Conservation (phyloP, 176 grass and related monocot genomes). For the Pharus latifolius region DNA sequence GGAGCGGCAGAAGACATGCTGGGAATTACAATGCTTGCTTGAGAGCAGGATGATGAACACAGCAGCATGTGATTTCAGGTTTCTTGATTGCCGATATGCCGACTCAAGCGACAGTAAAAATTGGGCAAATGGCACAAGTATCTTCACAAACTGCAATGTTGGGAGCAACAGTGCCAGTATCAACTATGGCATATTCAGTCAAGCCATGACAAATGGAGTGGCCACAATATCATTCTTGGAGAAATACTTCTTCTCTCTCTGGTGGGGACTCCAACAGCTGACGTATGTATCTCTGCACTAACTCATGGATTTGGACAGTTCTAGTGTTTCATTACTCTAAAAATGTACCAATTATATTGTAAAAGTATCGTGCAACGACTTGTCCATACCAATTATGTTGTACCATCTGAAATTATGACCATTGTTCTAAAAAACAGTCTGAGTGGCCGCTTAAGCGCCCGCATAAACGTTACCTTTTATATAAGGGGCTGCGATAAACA, state of each 20-base stretch:
- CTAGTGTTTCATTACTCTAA: neutral
- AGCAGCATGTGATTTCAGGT: constrained; percentile 16
- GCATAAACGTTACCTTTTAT: no score
- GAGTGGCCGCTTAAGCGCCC: no score
- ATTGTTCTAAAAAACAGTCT: no score
- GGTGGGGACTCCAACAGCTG: constrained; percentile 50
- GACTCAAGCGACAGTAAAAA: constrained; percentile 5
- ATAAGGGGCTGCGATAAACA: no score
- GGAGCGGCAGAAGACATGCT: constrained; percentile 34
- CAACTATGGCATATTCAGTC: constrained; percentile 35
- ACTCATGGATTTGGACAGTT: neutral
- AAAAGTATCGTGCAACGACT: neutral
- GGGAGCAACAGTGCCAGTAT: neutral
- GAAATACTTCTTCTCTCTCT: constrained; percentile 37
- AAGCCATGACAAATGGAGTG: constrained; percentile 21
- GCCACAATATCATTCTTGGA: constrained; percentile 5
- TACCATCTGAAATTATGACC: no score
- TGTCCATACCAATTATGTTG: neutral
- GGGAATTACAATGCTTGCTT: constrained; percentile 29
- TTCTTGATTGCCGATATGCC: constrained; percentile 19
- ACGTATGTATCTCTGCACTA: constrained; percentile 2
- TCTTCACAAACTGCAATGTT: constrained; percentile 20
- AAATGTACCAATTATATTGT: neutral
- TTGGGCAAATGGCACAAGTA: constrained; percentile 28
- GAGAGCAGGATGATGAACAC: neutral